These are phyloP conservation scores for Deakozyma indianensis DNA, from an alignment of 805 yeast species.

Conservation along the genomic window DNA sequence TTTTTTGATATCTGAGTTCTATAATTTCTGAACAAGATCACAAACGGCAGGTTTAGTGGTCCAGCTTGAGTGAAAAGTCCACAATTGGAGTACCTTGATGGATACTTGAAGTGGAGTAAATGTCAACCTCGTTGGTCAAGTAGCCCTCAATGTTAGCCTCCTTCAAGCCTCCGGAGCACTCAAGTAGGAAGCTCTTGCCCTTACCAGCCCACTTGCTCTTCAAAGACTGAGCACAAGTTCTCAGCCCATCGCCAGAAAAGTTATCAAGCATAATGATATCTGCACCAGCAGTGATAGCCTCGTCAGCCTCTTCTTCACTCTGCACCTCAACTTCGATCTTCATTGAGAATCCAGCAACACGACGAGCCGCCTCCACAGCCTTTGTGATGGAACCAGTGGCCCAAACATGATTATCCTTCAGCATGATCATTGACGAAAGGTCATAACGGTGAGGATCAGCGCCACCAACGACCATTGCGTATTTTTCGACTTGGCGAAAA, in stretches of 20 bases:
- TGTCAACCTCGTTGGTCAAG: conserved; percentile 68
- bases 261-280: conserved; percentile 93
- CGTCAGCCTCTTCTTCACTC: conserved; percentile 70
- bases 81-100: conserved; percentile 83
- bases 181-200: conserved; percentile 48
- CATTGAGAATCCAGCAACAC: conserved; percentile 74
- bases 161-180: conserved; percentile 86
- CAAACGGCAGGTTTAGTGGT: conserved; percentile 17
- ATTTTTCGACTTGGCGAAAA: conserved; percentile 71
- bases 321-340: conserved; percentile 91
- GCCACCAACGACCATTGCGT: conserved; percentile 92
- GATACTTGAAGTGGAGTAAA: conserved; percentile 79
- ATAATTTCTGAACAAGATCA: too few relatives aligned
- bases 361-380: conserved; percentile 65
- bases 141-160: conserved; percentile 48
- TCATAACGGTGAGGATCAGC: conserved; percentile 88
- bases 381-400: conserved; percentile 82
- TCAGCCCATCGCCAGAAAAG: conserved; percentile 53
- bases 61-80: conserved; percentile 74
- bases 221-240: conserved; percentile 46
- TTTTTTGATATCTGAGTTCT: too few relatives aligned
- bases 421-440: conserved; percentile 87
- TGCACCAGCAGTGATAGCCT: conserved; percentile 91
- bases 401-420: conserved; percentile 88
- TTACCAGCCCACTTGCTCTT: conserved; percentile 37